Conservation (phyloP, 176 grass and related monocot species). For the Ananas comosus region DNA sequence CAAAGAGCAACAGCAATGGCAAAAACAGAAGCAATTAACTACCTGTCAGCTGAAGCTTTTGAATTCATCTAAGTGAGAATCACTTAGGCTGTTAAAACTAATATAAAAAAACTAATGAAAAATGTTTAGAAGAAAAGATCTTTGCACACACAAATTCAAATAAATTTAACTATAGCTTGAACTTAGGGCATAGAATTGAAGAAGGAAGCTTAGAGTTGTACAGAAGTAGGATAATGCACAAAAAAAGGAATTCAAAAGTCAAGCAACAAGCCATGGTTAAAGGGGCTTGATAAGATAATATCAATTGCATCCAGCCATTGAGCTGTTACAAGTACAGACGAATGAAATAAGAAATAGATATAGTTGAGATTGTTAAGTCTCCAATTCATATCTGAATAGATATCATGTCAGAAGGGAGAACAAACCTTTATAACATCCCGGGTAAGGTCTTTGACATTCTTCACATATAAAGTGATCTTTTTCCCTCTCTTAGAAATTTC, state of each 20-base stretch:
- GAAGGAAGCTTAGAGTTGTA: background rate
- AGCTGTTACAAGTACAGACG: no score
- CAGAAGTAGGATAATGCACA: no score
- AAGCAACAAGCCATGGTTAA: no score
- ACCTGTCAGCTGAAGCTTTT: no score
- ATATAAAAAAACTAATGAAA: no score
- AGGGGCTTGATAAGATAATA: no score
- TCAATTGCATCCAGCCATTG: no score
- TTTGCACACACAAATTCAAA: no score
- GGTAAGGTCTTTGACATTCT: conserved; percentile 61
- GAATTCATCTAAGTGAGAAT: no score
- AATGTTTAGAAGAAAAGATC: no score
- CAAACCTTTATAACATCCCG: conserved; percentile 97
- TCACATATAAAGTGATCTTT: conserved; percentile 54
- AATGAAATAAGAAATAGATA: background rate
- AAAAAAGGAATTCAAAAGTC: no score
- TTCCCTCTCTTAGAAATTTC: conserved; percentile 82
- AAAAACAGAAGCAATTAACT: background rate
- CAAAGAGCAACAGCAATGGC: conserved; percentile 5
- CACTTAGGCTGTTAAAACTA: no score
- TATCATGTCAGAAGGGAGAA: background rate
- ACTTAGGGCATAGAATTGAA: background rate
- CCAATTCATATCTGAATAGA: background rate
- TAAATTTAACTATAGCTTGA: background rate
- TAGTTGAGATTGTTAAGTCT: background rate